Base-by-base conservation (phyloP, 2,329 filamentous ascomycete genomes). In the Diaporthe longicolla region DNA sequence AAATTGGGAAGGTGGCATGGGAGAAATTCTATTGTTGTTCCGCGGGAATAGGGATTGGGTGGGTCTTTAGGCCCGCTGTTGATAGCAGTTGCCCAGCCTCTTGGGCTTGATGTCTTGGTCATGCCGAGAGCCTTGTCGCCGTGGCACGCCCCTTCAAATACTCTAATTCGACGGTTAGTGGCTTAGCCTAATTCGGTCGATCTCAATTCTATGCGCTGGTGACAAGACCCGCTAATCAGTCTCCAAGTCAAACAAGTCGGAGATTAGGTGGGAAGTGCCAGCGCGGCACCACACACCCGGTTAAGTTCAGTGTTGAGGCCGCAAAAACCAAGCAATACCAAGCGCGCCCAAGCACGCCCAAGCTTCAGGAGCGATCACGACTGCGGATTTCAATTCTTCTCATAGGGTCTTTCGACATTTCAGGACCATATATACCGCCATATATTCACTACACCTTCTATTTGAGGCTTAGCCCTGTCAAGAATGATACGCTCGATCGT, bases 81-180 rank as follows among this genome's bases (percentile, higher is more conserved):
- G 45, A 66, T 66, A 52, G 35, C 29, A 37, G 29, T 32, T n/a
- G 63, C 63, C 63, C 13, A 68, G 63, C 19, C 48, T 40, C 63
- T 68, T 54, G 7, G 63, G 32, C 37, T 54, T 21, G 48, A 68
- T 35, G 32, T 68, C 63, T 54, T 54, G 45, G 48, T 54, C n/a
- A 40, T 68, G 63, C 63, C 63, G n/a, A 68, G 63, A 54, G 63
- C 63, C 63, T 68, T 68, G 63, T 68, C 63, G 63, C 63, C 63
- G 26, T 68, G 63, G 63, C 63, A 29, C 15, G n/a, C 63, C 45
- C 63, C 48, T 21, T 68, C 26, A n/a, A 54, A 35, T 54, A 19
- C 19, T 68, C 32, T 54, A 37, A 54, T 54, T 54, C 63, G 63
- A 40, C 32, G n/a, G 10, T 32, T n/a, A 54, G 48, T 24, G 19